Evolutionary conservation across 257 asterid genomes (phyloP), one percentile per base, ranked within the genome.

Genomic region (Petunia secreta): DNA sequence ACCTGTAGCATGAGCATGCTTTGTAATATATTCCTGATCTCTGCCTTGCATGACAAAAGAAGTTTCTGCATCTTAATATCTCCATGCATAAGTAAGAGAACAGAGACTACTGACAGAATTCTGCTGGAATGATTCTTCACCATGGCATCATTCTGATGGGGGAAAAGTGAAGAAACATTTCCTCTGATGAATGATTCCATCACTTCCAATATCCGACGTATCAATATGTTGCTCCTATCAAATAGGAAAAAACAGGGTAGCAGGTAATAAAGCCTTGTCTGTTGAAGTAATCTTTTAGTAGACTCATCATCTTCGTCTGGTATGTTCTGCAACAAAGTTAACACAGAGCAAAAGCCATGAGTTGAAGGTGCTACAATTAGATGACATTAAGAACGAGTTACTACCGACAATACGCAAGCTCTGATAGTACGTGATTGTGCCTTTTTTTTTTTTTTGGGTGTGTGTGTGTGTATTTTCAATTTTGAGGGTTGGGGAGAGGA

Each of bases 181-280:
- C 87, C 90, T 11, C 88, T 78, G 67, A 91, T 81, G 91, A 86
- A 84, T 82, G 90, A 85, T 79, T 86, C 89, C 87, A 91, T 57
- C 84, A 58, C 87, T 79, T 84, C 79, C 75, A 94, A 71, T 77
- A 90, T 87, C 58, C 80, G 84, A 85, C 44, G 79, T 69, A 87
- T 78, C 34, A 94, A 88, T 80, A 75, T 85, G 80, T 68, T 74
- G 82, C 93, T 87, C 82, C 90, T 80, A 54, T 80, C 83, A 76
- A 94, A 85, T 83, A 94, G 87, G 85, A 86, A 80, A 82, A 89
- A 92, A 79, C 88, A 75, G 63, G 98, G 97, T 34, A 92, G 79
- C 64, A 94, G 88, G 83, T 90, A 91, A 83, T 90, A 94, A 58
- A 34, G 85, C 80, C 90, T 85, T 81, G 77, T 79, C 62, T 82